Evolutionary conservation across 208 protist species (phyloP), one percentile per base, ranked within the genome.

Genomic region (Leishmania braziliensis): DNA sequence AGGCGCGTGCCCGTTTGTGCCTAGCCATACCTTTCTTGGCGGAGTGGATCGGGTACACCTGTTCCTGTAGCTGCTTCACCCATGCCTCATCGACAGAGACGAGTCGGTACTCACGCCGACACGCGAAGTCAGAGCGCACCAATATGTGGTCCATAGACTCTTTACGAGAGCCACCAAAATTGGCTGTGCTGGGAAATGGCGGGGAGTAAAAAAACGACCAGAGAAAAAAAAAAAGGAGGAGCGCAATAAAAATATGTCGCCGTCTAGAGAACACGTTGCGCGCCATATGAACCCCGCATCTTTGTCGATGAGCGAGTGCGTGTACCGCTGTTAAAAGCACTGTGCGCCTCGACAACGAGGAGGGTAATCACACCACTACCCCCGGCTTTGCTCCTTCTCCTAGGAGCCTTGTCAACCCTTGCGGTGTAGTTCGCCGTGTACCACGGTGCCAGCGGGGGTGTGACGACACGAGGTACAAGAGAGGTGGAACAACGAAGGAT

Each of bases 31-130:
- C 8, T 3, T 43, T 5, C 14, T 23, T 14, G 20, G 26, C 16
- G 50, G n/a, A 29, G 43, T n/a, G 5, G 58, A 3, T 51, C 53
- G 75, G 48, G 54, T 43, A 77, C 68, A 60, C 72, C 60, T 77
- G 71, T 33, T 69, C 36, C 33, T 60, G 4, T 9, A 90, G 46
- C 18, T 72, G 51, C 23, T 50, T 54, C 63, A 88, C 65, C 60
- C 86, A 86, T 9, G 78, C 74, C 4, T 84, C 81, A 48, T 91
- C 89, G 1, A 94, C 77, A 0, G 85, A 76, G n/a, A 95, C 50
- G 2, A 95, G 77, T 54, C 90, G 82, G 63, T 88, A 95, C 33
- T 90, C 87, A 33, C 76, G 50, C 46, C 70, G 73, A 12, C 65
- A 56, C 0, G 77, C 83, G 81, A 93, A 95, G 72, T 93, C 79